Evolutionary conservation across 106 monocot genomes (phyloP).

Genomic region (Apostasia shenzhenica): DNA sequence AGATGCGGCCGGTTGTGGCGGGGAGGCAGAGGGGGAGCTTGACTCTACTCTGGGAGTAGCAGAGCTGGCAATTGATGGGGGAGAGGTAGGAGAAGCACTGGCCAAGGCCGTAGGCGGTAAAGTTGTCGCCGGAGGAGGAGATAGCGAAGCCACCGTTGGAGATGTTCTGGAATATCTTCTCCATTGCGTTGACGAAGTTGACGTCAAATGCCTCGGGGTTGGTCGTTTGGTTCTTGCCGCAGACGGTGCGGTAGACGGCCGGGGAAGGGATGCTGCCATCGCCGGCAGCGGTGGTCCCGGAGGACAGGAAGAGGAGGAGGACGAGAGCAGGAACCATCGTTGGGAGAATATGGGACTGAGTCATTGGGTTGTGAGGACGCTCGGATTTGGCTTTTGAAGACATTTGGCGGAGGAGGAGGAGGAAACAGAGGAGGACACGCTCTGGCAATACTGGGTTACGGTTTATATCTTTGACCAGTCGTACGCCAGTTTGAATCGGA

Average conservation of each 20-base stretch:
- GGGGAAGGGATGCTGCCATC: constrained; percentile 3
- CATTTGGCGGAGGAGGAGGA: too few relatives aligned
- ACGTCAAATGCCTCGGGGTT: constrained; percentile 21
- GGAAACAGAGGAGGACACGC: too few relatives aligned
- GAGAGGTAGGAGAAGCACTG: constrained; percentile 43
- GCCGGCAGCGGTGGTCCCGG: not conserved
- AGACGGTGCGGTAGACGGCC: constrained; percentile 16
- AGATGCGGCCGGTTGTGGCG: constrained; percentile 18
- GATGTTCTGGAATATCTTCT: constrained; percentile 24
- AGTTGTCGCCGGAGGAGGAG: not conserved
- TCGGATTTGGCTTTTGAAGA: too few relatives aligned
- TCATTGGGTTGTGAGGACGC: too few relatives aligned
- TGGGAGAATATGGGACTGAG: too few relatives aligned
- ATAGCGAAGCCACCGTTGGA: constrained; percentile 10
- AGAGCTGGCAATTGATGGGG: constrained; percentile 27
- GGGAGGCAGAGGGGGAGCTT: constrained; percentile 34
- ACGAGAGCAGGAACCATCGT: not conserved
- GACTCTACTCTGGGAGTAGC: constrained; percentile 26
- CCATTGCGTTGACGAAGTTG: constrained; percentile 37
- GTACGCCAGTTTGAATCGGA: too few relatives aligned
- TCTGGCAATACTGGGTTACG: too few relatives aligned
- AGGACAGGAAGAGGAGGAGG: constrained; percentile 11
- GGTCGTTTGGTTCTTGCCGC: constrained; percentile 9
- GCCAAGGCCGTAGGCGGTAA: constrained; percentile 23
- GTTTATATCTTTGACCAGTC: too few relatives aligned